Evolutionary conservation across 768 basidiomycete genomes (phyloP).

Genomic region (Pseudohyphozyma bogoriensis): DNA sequence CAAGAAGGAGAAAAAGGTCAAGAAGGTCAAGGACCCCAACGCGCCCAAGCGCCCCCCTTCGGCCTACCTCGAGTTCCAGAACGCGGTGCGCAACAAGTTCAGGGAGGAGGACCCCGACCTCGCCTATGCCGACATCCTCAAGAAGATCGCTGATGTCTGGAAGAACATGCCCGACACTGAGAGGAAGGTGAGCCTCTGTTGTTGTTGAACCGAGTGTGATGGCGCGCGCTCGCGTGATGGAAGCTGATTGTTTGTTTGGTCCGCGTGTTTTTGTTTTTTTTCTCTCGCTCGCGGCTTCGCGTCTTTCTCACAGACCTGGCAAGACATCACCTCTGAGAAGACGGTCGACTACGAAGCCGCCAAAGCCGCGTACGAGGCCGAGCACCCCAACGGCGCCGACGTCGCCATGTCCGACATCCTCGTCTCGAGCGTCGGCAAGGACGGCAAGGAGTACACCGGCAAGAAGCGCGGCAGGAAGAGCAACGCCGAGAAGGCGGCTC

Average conservation of each 20-base stretch:
- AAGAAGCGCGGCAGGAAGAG: constrained; percentile 28
- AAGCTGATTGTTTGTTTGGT: background rate
- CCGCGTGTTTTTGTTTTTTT: background rate
- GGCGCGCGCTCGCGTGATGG: too few species aligned
- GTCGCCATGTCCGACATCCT: constrained; percentile 4
- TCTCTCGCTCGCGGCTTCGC: background rate
- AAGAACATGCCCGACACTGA: constrained; percentile 53
- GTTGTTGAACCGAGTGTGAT: background rate
- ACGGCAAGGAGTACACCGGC: constrained; percentile 15
- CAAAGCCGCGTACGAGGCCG: constrained; percentile 24
- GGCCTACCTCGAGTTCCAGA: constrained; percentile 90
- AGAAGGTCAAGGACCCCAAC: constrained; percentile 73
- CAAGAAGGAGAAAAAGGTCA: constrained; percentile 46
- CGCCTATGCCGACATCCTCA: constrained; percentile 61
- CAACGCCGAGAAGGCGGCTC: constrained; percentile 12
- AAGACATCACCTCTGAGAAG: constrained; percentile 21
- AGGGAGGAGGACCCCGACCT: constrained; percentile 56
- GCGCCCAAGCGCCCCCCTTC: constrained; percentile 88
- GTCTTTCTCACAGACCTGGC: constrained; percentile 16
- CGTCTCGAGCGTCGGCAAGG: background rate
- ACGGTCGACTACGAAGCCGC: constrained; percentile 12
- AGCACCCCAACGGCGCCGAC: constrained; percentile 21
- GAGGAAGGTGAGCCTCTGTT: constrained; percentile 54
- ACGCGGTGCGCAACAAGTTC: constrained; percentile 67
- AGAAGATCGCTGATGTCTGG: constrained; percentile 67